phyloP scores from a whole-genome alignment of 2,329 filamentous ascomycete species.

The Fusarium sp. region DNA sequence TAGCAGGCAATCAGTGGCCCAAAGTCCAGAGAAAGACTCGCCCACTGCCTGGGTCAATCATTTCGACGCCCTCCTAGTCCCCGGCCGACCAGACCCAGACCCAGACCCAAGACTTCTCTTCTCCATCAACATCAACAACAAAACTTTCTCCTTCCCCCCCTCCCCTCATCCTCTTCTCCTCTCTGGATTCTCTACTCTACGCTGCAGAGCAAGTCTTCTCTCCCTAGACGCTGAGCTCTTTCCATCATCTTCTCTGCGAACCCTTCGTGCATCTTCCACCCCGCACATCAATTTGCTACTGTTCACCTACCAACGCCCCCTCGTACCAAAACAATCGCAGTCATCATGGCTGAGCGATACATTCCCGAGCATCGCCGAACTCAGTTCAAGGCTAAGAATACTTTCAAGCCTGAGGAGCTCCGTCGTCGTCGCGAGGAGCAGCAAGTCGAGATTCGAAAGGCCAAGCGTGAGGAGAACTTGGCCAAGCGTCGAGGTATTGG shows the following conservation, averaged over 20 bases:
- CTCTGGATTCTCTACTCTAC: conserved; percentile 10
- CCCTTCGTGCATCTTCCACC: conserved; percentile 35
- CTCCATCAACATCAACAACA: conserved; percentile 41
- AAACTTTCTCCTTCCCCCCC: conserved; percentile 35
- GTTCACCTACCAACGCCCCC: conserved; percentile 38
- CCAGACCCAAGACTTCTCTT: conserved; percentile 32
- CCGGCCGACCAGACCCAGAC: conserved; percentile 28
- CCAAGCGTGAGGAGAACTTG: conserved; percentile 98
- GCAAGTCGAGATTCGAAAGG: conserved; percentile 98
- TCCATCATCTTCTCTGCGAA: conserved; percentile 18
- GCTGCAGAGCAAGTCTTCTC: conserved; percentile 8
- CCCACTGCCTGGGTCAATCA: conserved; percentile 35
- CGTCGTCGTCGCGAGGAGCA: conserved; percentile 98
- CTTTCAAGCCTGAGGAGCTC: conserved; percentile 98
- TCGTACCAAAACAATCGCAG: conserved; percentile 45
- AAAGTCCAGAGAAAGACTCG: conserved; percentile 32
- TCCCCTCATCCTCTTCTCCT: conserved; percentile 25
- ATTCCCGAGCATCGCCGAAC: conserved; percentile 99
- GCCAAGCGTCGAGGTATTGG: conserved; percentile 97
- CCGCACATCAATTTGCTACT: conserved; percentile 43
- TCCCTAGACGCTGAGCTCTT: conserved; percentile 27
- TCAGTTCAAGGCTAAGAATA: conserved; percentile 99
- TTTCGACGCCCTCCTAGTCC: conserved; percentile 35
- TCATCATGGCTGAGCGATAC: conserved; percentile 95
- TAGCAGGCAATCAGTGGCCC: conserved; percentile 23